A percentile compares a stretch with the other conserved stretches of the same genome.
Evolutionary conservation across 1,284 basidiomycete species (phyloP).

Genomic region (Psilocybe mexicana): DNA sequence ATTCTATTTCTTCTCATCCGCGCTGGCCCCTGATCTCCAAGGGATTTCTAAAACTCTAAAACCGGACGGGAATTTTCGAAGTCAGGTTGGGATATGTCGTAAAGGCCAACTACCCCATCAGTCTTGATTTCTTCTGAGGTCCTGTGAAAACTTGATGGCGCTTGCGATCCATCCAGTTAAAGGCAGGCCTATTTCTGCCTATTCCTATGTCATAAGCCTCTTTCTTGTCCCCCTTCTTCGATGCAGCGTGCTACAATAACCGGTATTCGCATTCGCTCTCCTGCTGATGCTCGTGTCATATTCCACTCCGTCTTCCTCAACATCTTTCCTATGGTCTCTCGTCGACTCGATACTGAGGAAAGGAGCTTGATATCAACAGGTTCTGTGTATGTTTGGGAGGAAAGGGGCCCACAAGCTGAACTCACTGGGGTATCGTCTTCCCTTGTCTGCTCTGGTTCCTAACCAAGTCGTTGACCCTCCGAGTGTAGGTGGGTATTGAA

Average conservation of each 20-base stretch:
- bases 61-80: conserved; percentile 37
- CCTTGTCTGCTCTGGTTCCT: background rate
- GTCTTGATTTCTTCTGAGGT: conserved; percentile 35
- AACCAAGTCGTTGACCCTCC: conserved; percentile 10
- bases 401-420: conserved; percentile 74
- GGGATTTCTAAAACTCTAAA: conserved; percentile 51
- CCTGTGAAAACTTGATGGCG: conserved; percentile 29
- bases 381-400: conserved; percentile 82
- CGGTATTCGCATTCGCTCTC: conserved; percentile 52
- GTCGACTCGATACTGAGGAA: conserved; percentile 75
- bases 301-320: conserved; percentile 73
- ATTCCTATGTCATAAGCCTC: conserved; percentile 13
- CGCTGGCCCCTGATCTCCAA: conserved; percentile 32
- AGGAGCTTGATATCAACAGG: conserved; percentile 62
- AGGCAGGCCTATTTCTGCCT: conserved; percentile 15
- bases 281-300: conserved; percentile 72
- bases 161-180: conserved; percentile 19
- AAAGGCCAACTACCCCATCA: conserved; percentile 39
- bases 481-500: conserved; percentile 66
- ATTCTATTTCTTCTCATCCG: conserved; percentile 27
- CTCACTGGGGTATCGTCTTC: conserved; percentile 58
- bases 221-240: conserved; percentile 19
- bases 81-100: conserved; percentile 36
- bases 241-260: conserved; percentile 51
- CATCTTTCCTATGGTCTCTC: conserved; percentile 72